Evolutionary conservation across 371 early-diverging fungal species (phyloP).

Genomic region (Mortierella sp.): DNA sequence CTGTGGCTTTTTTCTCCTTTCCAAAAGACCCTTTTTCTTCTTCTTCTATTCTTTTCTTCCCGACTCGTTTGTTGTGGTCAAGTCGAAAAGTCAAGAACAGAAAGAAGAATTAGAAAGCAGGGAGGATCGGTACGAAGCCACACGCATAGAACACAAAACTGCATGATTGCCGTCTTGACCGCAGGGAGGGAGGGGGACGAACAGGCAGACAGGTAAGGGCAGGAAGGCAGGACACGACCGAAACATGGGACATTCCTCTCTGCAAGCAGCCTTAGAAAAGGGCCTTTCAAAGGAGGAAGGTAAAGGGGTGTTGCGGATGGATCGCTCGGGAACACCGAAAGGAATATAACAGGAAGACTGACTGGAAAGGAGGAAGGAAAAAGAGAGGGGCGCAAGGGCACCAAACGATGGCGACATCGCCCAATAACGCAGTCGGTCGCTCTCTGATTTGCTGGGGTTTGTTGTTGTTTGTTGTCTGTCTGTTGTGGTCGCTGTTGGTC

Average conservation of each 20-base stretch:
- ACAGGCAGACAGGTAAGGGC: neutral
- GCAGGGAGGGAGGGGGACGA: neutral
- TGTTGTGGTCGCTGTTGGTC: neutral
- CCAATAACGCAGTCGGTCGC: neutral
- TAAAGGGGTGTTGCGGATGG: conserved; percentile 1
- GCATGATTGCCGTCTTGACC: neutral
- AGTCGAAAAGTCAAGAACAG: neutral
- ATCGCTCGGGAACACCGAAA: neutral
- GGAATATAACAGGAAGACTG: neutral
- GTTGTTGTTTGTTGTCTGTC: conserved; percentile 1
- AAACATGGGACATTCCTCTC: neutral
- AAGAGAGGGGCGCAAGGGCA: conserved; percentile 3
- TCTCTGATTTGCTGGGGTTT: conserved; percentile 3
- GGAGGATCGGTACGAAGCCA: neutral
- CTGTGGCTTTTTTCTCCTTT: neutral
- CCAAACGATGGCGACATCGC: conserved; percentile 7
- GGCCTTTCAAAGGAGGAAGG: neutral
- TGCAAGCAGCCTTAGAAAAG: neutral
- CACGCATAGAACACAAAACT: neutral
- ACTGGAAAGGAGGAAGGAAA: neutral
- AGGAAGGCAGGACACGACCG: neutral
- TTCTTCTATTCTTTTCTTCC: neutral
- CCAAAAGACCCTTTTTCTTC: neutral
- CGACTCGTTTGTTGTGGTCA: neutral
- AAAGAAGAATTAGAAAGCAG: neutral